These are phyloP conservation scores for Tremella mesenterica DNA, from an alignment of 768 basidiomycete genomes.

Conservation along the genomic window DNA sequence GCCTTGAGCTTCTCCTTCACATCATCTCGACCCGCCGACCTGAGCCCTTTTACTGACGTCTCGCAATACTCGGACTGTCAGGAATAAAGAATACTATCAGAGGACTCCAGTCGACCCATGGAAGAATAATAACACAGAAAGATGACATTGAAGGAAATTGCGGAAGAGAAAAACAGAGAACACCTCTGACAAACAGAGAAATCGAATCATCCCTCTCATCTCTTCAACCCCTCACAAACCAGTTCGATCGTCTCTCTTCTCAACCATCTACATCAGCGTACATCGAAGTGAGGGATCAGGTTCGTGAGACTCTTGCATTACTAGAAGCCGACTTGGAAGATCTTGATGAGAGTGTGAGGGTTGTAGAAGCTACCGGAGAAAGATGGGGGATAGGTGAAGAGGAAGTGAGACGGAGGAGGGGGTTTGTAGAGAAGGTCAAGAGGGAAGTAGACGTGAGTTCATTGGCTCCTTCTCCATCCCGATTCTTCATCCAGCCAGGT, in stretches of 20 bases:
- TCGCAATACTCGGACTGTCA: too few species aligned
- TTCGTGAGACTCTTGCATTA: conserved; percentile 65
- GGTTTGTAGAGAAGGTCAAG: conserved; percentile 66
- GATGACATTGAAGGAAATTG: background rate
- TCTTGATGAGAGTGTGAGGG: conserved; percentile 86
- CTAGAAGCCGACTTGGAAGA: conserved; percentile 84
- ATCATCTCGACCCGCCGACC: too few species aligned
- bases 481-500: background rate
- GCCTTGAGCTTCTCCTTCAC: too few species aligned
- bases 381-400: conserved; percentile 72
- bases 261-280: too few species aligned
- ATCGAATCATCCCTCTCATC: conserved; percentile 26
- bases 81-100: too few species aligned
- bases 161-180: background rate
- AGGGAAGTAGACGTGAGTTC: conserved; percentile 68
- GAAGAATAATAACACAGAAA: too few species aligned
- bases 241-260: too few species aligned
- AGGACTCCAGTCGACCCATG: too few species aligned
- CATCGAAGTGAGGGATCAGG: conserved; percentile 49
- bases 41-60: too few species aligned
- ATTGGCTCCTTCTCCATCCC: background rate
- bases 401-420: conserved; percentile 66
- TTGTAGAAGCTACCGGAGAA: conserved; percentile 77
- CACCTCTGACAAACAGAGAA: conserved; percentile 15
- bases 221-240: conserved; percentile 8